These are phyloP conservation scores for Daldinia bambusicola DNA, from an alignment of 495 filamentous ascomycete species.

Conservation along the genomic window DNA sequence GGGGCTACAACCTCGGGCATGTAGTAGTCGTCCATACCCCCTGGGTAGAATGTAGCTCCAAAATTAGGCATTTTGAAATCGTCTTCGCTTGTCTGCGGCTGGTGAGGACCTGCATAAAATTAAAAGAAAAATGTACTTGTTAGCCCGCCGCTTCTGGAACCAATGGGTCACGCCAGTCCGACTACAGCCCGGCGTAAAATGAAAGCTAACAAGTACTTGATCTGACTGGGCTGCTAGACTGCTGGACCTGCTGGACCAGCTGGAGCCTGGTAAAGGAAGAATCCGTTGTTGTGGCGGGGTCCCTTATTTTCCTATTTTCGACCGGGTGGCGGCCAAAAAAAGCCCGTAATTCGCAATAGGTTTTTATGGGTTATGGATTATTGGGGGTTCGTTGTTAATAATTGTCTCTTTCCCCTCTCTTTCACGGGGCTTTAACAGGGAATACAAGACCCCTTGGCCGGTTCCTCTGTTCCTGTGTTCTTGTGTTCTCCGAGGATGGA, in stretches of 20 bases:
- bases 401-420: neutral
- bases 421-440: neutral
- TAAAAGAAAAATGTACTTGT: constrained; percentile 46
- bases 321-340: constrained; percentile 4
- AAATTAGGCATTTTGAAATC: constrained; percentile 63
- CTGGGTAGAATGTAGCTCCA: constrained; percentile 90
- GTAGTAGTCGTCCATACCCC: constrained; percentile 88
- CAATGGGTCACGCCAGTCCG: constrained; percentile 19
- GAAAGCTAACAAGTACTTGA: constrained; percentile 8
- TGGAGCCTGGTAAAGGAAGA: neutral
- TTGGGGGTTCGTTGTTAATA: neutral
- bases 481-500: neutral
- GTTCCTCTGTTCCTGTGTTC: neutral
- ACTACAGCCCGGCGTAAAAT: constrained; percentile 32
- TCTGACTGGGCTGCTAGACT: neutral
- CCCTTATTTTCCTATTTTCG: constrained; percentile 11
- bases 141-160: constrained; percentile 39
- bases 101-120: constrained; percentile 56
- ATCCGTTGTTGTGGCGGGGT: constrained; percentile 25
- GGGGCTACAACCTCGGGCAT: constrained; percentile 73
- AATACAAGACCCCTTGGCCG: neutral
- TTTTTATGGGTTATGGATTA: neutral
- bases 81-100: constrained; percentile 51
- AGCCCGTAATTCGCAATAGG: neutral
- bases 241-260: no score